Conservation (phyloP, 139 green algal species). For the Picochlorum sp. region DNA sequence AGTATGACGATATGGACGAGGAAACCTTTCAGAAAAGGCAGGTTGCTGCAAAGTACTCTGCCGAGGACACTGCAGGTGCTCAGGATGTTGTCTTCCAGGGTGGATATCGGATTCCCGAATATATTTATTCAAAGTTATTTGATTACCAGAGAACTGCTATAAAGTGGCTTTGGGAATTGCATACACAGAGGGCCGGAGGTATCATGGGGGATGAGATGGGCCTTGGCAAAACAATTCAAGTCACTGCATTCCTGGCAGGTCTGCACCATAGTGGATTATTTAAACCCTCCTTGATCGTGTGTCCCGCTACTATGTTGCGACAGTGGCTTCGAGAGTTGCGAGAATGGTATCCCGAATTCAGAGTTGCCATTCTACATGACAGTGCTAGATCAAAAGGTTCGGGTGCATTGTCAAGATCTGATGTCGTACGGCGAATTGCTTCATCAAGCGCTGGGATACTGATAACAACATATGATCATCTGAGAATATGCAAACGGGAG, state of each 20-base stretch:
- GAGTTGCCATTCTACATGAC: slow-evolving; percentile 84
- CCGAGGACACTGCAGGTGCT: slow-evolving; percentile 1
- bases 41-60: slow-evolving; percentile 12
- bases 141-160: slow-evolving; percentile 88
- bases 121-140: slow-evolving; percentile 68
- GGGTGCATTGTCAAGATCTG: neutral
- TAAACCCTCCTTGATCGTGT: slow-evolving; percentile 74
- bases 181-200: slow-evolving; percentile 79
- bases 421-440: slow-evolving; percentile 11
- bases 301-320: slow-evolving; percentile 85
- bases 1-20: slow-evolving; percentile 51
- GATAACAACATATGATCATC: slow-evolving; percentile 87
- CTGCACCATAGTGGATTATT: slow-evolving; percentile 67
- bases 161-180: slow-evolving; percentile 98
- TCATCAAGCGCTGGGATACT: slow-evolving; percentile 44
- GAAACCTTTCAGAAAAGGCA: slow-evolving; percentile 25
- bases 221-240: slow-evolving; percentile 83
- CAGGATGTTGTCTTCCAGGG: slow-evolving; percentile 56
- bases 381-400: slow-evolving; percentile 6
- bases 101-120: slow-evolving; percentile 43
- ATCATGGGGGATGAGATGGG: slow-evolving; percentile 93
- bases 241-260: slow-evolving; percentile 68
- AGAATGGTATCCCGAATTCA: slow-evolving; percentile 57
- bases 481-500: slow-evolving; percentile 60
- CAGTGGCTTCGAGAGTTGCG: slow-evolving; percentile 92